Conservation (phyloP, 2,329 filamentous ascomycete species). For the Chaetomium sp. region DNA sequence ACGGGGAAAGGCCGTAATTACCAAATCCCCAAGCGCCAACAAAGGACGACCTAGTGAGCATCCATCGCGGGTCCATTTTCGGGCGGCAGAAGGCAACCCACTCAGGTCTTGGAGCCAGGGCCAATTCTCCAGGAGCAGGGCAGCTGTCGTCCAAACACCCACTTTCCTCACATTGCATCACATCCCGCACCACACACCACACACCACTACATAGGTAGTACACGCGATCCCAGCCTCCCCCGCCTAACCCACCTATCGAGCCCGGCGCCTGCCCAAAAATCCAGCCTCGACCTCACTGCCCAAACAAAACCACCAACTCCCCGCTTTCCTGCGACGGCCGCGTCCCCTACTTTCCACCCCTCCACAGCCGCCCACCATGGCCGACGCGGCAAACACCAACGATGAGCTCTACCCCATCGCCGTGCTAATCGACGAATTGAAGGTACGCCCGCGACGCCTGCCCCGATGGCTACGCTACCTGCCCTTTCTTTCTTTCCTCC, state of each 20-base stretch:
- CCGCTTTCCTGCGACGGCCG: slow-evolving; percentile 6
- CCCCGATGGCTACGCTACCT: background rate
- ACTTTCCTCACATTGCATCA: slow-evolving; percentile 21
- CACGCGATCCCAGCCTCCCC: slow-evolving; percentile 19
- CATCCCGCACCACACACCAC: slow-evolving; percentile 13
- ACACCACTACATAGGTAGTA: background rate
- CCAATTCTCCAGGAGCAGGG: no score
- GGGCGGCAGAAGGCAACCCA: no score
- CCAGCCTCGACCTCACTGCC: slow-evolving; percentile 3
- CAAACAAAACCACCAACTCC: slow-evolving; percentile 7
- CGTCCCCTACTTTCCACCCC: slow-evolving; percentile 4
- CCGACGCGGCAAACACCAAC: slow-evolving; percentile 78
- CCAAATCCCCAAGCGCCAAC: no score
- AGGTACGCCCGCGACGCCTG: slow-evolving; percentile 54
- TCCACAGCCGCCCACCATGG: slow-evolving; percentile 53
- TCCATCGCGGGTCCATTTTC: no score
- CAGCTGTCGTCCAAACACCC: slow-evolving; percentile 14
- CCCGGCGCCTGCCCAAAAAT: slow-evolving; percentile 17
- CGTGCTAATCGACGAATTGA: slow-evolving; percentile 98
- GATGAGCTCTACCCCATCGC: slow-evolving; percentile 99
- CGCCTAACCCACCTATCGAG: background rate
- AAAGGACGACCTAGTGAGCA: no score
- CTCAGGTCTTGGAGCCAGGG: no score
- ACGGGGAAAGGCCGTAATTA: no score
- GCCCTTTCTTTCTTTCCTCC: slow-evolving; percentile 17